Evolutionary conservation across 1,284 basidiomycete species (phyloP), one percentile per base, ranked within the genome.

Genomic region (Ganoderma meredithae): DNA sequence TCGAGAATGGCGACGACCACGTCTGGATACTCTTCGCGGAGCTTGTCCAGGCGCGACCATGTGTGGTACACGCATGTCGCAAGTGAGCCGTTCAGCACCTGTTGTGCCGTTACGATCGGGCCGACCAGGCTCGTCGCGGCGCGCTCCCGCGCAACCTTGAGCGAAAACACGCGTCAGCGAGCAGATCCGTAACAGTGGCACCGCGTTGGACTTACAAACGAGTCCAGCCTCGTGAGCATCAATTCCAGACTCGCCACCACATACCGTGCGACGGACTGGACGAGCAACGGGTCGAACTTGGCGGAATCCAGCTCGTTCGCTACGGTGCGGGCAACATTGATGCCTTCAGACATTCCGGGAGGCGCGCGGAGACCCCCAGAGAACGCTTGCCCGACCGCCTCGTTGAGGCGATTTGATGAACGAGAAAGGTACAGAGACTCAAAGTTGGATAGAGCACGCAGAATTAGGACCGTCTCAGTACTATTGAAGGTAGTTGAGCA

Each of bases 271-370:
- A 97, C 90, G 1, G 88, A 87, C 65, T 87, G 86, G 7, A 95
- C 88, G 9, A 99, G 83, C 39, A 98, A 77, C 0, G 97, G 97
- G 79, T 99, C 97, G 77, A 98, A 98, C 66, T 93, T 88, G 3
- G 95, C 96, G 1, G 95, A 90, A 79, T 99, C 97, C 3, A 99
- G 86, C 77, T 98, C 96, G 78, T 98, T 98, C 19, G 89, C 88
- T 44, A 97, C 84, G 0, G 88, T 86, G 12, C 96, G 85, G 0
- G 93, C 90, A 41, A 96, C 84, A 63, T 88, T 90, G 5, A 90
- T 81, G 4, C 94, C 96, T 66, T 97, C 95, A 40, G 83, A 86
- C 43, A 88, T 83, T 0, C 91, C 89, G 0, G 96, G 95, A 0
- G 94, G 90, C 1, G 84, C 79, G 13, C 93, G 87, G 15, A 84